These are phyloP conservation scores for Sarocladium brachiariae DNA, from an alignment of 2,329 filamentous ascomycete species.

Conservation along the genomic window DNA sequence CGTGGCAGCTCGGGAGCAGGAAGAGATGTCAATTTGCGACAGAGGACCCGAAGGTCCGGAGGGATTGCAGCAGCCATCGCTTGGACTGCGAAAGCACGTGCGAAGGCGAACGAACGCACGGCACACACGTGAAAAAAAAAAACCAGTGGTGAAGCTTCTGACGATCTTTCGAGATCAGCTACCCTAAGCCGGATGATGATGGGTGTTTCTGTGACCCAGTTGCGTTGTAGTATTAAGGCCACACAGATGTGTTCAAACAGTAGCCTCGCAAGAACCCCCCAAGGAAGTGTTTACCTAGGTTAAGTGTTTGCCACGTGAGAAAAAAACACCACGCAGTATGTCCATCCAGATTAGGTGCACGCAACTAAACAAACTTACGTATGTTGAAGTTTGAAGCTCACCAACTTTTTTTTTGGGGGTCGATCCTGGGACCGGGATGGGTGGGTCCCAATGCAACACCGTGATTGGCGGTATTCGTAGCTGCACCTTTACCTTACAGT, in stretches of 20 bases:
- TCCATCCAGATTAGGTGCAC: no score
- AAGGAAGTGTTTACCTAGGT: no score
- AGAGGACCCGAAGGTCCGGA: constrained; percentile 57
- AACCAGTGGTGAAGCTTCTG: constrained; percentile 2
- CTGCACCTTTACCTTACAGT: constrained; percentile 9
- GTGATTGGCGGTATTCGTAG: background rate
- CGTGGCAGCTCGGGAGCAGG: constrained; percentile 67
- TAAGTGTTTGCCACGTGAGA: no score
- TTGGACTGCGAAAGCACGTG: background rate
- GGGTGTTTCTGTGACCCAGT: background rate
- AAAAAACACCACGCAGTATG: no score
- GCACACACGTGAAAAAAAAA: no score
- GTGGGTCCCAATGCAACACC: background rate
- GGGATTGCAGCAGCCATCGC: constrained; percentile 32
- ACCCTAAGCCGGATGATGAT: background rate
- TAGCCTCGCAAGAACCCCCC: no score
- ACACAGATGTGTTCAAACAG: no score
- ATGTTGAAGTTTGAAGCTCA: constrained; percentile 2
- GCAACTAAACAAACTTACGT: no score
- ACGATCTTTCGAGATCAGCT: constrained; percentile 1
- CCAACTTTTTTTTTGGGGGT: constrained; percentile 8
- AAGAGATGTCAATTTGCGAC: constrained; percentile 63
- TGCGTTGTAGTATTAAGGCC: background rate
- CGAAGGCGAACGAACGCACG: no score
- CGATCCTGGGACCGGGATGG: background rate